Evolutionary conservation across 2,329 filamentous ascomycete genomes (phyloP), one percentile per base, ranked within the genome.

Genomic region (Botrytis tulipae): DNA sequence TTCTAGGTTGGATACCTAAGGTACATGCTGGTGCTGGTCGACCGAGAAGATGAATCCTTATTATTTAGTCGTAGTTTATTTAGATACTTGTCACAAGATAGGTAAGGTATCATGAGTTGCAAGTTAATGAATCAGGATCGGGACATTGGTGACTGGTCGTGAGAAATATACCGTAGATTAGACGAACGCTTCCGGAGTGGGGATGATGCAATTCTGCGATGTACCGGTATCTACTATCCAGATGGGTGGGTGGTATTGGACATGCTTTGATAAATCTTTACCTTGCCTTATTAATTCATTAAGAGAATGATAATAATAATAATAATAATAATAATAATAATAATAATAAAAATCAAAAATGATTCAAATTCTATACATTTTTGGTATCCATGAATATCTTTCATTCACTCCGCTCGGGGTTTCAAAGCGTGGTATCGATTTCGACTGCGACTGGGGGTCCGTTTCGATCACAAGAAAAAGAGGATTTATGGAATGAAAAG

Each of bases 281-380:
- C 20, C 35, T 12, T 6, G 6, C n/a, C n/a, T 7, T 35, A 35
- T 0, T 7, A 3, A 8, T 6, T 10, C 1, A 8, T 20, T 4
- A 16, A 61, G 35, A 51, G 25, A 14, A 40, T 9, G 12, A 40
- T 9, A 12, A 40, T 9, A 40, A 40, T 0, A 12, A 40, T 9
- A 40, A 40, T 1, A 12, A 40, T 9, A 14, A 32, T 8, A 8
- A 59, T 35, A 22, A 20, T 22, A 12, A 40, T 9, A 40, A 40
- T 1, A 12, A 40, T 9, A 14, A 32, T 8, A 8, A 59, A 22
- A 22, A 20, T 22, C n/a, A 60, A 60, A 12, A 32, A 14, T 37
- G 35, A 59, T 37, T 8, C 59, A 14, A 8, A 37, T 32, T 6
- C 44, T 3, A 46, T 22, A 46, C 42, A 1, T 44, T 20, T 44